Evolutionary conservation across 2,329 filamentous ascomycete species (phyloP).

Genomic region (Fusarium nematophilum): DNA sequence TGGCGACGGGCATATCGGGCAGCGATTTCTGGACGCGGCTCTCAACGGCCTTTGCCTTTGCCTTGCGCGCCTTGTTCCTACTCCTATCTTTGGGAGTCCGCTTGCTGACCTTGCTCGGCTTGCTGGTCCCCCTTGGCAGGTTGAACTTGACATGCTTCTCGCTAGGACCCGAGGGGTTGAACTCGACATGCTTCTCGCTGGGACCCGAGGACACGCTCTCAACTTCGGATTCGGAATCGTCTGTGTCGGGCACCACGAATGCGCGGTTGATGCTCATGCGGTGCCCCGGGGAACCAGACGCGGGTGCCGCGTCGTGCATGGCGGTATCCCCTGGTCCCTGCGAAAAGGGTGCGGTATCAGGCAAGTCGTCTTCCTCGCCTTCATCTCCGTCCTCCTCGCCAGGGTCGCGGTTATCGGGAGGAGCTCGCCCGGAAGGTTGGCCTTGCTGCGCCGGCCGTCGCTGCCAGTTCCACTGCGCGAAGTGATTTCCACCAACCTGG

Average conservation of each 20-base stretch:
- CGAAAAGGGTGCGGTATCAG: too few species aligned
- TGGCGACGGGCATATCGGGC: constrained; percentile 31
- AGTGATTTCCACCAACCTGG: too few species aligned
- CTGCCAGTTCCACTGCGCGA: too few species aligned
- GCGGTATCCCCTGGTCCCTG: not conserved
- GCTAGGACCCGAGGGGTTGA: too few species aligned
- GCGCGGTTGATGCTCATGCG: constrained; percentile 17
- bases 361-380: too few species aligned
- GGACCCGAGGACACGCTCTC: not conserved
- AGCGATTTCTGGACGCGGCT: constrained; percentile 4
- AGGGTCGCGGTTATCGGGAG: too few species aligned
- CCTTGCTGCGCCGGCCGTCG: too few species aligned
- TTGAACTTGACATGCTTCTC: not conserved
- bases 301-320: too few species aligned
- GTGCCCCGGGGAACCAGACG: not conserved
- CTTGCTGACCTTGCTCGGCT: constrained; percentile 17
- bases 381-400: too few species aligned
- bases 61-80: not conserved
- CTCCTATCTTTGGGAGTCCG: not conserved
- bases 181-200: not conserved
- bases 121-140: not conserved
- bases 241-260: not conserved
- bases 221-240: not conserved
- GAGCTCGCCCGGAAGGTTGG: too few species aligned
- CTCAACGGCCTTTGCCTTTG: constrained; percentile 3